Base-by-base conservation (phyloP, 2,329 filamentous ascomycete genomes). In the Elsinoe batatas region DNA sequence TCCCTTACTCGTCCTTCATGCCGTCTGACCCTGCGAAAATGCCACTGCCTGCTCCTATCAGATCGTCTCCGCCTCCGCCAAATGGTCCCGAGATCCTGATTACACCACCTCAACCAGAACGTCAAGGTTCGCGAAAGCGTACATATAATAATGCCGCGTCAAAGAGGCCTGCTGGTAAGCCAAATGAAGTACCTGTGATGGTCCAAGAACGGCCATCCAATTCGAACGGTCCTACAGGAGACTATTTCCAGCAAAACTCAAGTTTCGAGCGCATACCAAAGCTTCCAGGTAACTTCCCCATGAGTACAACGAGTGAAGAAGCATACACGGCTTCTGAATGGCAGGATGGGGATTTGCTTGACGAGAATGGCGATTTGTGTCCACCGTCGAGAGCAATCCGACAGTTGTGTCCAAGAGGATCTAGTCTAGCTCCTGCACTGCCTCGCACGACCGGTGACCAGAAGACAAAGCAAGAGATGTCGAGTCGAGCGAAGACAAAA, bases 1-100 rank as follows among this genome's bases (percentile, higher is more conserved):
- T 51, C n/a, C 33, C 47, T 6, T 51, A 38, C 33, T 13, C 32
- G n/a, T 51, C 47, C 10, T 51, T 51, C 47, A 51, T 51, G 32
- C 47, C 47, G 7, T 37, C 47, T 7, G 47, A 51, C 18, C 32
- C 32, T 22, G 26, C 47, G 26, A 37, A 51, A 15, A 36, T 51
- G 47, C 47, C 47, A 20, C n/a, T 35, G 3, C 47, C 47, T 13
- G 22, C 47, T 12, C 32, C 32, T 17, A 18, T 20, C 17, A 15
- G 26, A 49, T 20, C 40, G 17, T 26, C 44, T 17, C 44, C 44
- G 10, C 44, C 26, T 7, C 12, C 47, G 1, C 6, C 15, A 3
- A 15, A 38, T 7, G 22, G 47, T n/a, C 47, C 32, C 11, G 32
- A 51, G 33, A 51, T 51, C 32, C 10, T 38, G 32, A 51, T 38